Percentiles rank a stretch among this genome's conserved stretches.
These are phyloP conservation scores for Canna indica DNA, from an alignment of 176 grass and related monocot species.

Conservation along the genomic window DNA sequence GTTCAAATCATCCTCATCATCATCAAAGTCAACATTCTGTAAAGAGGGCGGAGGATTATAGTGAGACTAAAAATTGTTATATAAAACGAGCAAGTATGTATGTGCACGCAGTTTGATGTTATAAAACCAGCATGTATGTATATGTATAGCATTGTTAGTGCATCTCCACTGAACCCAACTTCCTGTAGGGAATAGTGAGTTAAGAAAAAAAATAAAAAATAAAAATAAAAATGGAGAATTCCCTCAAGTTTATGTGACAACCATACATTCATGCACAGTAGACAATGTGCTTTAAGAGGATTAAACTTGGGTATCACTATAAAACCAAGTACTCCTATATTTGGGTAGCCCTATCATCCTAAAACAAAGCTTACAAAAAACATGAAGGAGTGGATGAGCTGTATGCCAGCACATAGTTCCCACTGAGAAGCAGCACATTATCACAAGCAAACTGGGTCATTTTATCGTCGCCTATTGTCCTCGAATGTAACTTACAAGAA, in stretches of 20 bases:
- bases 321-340: too few species aligned
- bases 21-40: slow-evolving; percentile 44
- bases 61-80: neutral
- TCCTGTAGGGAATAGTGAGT: neutral
- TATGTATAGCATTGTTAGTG: neutral
- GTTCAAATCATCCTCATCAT: slow-evolving; percentile 44
- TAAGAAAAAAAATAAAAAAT: neutral
- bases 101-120: neutral
- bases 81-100: neutral
- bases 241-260: neutral
- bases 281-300: neutral
- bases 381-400: too few species aligned
- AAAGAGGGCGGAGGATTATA: neutral
- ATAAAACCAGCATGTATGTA: neutral
- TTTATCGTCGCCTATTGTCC: too few species aligned
- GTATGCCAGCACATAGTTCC: too few species aligned
- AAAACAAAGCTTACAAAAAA: too few species aligned
- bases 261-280: neutral
- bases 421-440: too few species aligned
- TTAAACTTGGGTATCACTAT: neutral
- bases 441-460: too few species aligned
- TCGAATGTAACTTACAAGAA: too few species aligned
- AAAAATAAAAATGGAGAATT: neutral
- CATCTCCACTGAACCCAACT: neutral
- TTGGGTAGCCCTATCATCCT: too few species aligned